These are phyloP conservation scores for Pleurotus tuoliensis DNA, from an alignment of 768 basidiomycete genomes.

Conservation along the genomic window DNA sequence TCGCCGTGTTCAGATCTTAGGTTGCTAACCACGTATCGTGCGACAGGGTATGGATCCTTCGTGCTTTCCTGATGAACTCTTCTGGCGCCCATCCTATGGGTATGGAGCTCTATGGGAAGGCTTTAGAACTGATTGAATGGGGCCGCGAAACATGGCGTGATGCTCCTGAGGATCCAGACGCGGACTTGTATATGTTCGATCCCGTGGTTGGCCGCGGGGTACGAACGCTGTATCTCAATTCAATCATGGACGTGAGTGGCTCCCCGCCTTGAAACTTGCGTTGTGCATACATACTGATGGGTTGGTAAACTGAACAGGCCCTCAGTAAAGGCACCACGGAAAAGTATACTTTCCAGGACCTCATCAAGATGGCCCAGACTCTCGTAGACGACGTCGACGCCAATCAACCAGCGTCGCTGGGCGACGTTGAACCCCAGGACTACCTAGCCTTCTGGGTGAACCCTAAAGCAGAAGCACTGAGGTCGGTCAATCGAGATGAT, in stretches of 20 bases:
- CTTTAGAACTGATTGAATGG: slow-evolving; percentile 40
- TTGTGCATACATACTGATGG: too few relatives aligned
- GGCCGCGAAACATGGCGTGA: slow-evolving; percentile 36
- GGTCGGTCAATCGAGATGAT: slow-evolving; percentile 24
- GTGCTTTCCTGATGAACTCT: slow-evolving; percentile 25
- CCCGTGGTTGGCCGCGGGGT: slow-evolving; percentile 37
- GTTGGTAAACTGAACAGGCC: slow-evolving; percentile 1
- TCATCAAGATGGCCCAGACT: slow-evolving; percentile 27
- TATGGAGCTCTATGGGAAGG: slow-evolving; percentile 29
- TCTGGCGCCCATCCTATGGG: slow-evolving; percentile 15
- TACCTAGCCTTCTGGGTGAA: slow-evolving; percentile 33
- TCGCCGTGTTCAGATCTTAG: too few relatives aligned
- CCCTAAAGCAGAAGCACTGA: slow-evolving; percentile 30
- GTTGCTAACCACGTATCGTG: too few relatives aligned
- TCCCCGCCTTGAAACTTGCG: slow-evolving; percentile 1
- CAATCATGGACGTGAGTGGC: slow-evolving; percentile 29
- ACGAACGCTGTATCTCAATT: slow-evolving; percentile 28
- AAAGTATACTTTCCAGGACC: slow-evolving; percentile 21
- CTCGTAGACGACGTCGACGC: slow-evolving; percentile 28
- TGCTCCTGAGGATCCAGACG: slow-evolving; percentile 23
- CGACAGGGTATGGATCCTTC: slow-evolving; percentile 35
- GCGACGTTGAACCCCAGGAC: slow-evolving; percentile 23
- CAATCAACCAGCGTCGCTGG: slow-evolving; percentile 14
- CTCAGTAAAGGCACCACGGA: slow-evolving; percentile 8
- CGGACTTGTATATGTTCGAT: slow-evolving; percentile 40